phyloP scores from a whole-genome alignment of 345 rosid genomes.

The Aurinia saxatilis region DNA sequence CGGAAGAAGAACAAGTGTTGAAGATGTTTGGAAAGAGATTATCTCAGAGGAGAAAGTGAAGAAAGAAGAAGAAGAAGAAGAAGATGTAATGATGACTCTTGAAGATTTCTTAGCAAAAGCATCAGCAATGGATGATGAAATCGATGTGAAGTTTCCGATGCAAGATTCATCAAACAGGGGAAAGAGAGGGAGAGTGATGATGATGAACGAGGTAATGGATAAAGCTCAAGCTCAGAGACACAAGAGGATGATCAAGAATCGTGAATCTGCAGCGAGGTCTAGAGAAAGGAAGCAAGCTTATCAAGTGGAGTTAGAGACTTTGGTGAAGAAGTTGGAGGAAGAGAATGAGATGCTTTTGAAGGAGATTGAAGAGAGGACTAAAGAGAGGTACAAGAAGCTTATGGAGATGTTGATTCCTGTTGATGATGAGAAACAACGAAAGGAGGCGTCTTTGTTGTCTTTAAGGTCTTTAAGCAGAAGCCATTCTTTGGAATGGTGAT shows the following conservation, averaged over 20 bases:
- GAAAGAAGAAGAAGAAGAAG: slow-evolving; percentile 67
- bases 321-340: slow-evolving; percentile 67
- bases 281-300: slow-evolving; percentile 95
- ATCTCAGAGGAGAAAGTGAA: slow-evolving; percentile 66
- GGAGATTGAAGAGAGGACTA: slow-evolving; percentile 74
- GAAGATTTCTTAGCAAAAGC: slow-evolving; percentile 86
- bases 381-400: slow-evolving; percentile 65
- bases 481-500: slow-evolving; percentile 63
- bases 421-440: slow-evolving; percentile 56
- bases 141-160: slow-evolving; percentile 29
- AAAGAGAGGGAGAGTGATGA: slow-evolving; percentile 72
- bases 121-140: slow-evolving; percentile 41
- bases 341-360: slow-evolving; percentile 65
- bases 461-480: slow-evolving; percentile 47
- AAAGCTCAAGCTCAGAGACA: slow-evolving; percentile 90
- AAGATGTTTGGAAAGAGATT: slow-evolving; percentile 89
- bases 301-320: slow-evolving; percentile 75
- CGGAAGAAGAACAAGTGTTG: slow-evolving; percentile 35
- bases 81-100: slow-evolving; percentile 64
- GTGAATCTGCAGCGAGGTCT: slow-evolving; percentile 96
- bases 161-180: slow-evolving; percentile 32
- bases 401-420: slow-evolving; percentile 71
- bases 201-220: slow-evolving; percentile 56
- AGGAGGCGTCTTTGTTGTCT: slow-evolving; percentile 36
- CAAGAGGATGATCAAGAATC: slow-evolving; percentile 94